These are phyloP conservation scores for Fraxinus nigra DNA, from an alignment of 305 asterid species.

Conservation along the genomic window DNA sequence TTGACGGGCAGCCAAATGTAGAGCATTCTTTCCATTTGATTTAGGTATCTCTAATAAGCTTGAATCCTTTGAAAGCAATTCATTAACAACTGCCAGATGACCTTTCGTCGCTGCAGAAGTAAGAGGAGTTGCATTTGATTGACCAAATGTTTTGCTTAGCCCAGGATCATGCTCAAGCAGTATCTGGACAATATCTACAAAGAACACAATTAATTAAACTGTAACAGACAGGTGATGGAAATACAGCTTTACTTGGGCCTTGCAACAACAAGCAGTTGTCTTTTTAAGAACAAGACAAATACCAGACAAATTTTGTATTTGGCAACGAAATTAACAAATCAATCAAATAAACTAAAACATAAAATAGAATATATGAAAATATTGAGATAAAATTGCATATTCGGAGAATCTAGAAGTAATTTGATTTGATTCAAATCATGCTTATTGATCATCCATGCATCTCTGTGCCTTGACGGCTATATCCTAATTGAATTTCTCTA, in stretches of 20 bases:
- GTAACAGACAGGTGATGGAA: background rate
- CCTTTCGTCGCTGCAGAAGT: conserved; percentile 84
- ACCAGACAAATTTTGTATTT: background rate
- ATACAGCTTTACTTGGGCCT: background rate
- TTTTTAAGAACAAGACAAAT: background rate
- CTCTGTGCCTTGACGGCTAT: background rate
- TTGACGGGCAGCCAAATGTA: conserved; percentile 82
- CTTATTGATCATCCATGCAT: background rate
- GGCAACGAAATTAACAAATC: background rate
- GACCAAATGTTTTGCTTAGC: conserved; percentile 63
- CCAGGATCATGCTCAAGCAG: conserved; percentile 62
- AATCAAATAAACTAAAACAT: background rate
- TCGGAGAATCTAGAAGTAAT: background rate
- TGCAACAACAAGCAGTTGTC: background rate
- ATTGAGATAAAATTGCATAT: background rate
- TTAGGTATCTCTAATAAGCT: conserved; percentile 62
- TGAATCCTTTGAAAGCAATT: conserved; percentile 60
- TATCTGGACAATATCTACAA: conserved; percentile 61
- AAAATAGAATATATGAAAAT: background rate
- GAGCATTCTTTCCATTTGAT: conserved; percentile 73
- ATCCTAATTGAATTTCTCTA: background rate
- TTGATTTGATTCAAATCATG: background rate
- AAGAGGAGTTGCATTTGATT: conserved; percentile 82
- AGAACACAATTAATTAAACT: background rate
- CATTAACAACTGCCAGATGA: conserved; percentile 66